Evolutionary conservation across 495 filamentous ascomycete species (phyloP).

Genomic region (Umbilicaria muhlenbergii): DNA sequence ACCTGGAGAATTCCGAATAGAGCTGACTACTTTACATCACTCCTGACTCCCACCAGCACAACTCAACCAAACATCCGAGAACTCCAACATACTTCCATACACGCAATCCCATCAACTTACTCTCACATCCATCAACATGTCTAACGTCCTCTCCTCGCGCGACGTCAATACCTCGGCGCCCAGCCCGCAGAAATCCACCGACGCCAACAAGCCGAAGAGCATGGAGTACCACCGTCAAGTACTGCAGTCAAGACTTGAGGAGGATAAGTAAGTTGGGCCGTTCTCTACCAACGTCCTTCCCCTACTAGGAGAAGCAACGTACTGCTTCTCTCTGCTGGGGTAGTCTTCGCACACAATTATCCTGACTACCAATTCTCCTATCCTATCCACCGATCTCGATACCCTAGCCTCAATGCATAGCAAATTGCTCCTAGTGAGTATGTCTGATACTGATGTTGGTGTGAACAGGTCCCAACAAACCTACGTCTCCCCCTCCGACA

Average conservation of each 20-base stretch:
- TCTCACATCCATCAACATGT: slow-evolving; percentile 15
- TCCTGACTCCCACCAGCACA: not conserved
- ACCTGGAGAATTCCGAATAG: too few relatives aligned
- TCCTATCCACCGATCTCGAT: too few relatives aligned
- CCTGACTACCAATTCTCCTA: too few relatives aligned
- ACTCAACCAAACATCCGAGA: not conserved
- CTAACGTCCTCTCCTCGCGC: slow-evolving; percentile 29
- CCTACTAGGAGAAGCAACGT: not conserved
- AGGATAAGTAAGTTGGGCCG: slow-evolving; percentile 41
- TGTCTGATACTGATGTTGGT: not conserved
- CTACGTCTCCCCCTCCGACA: slow-evolving; percentile 86
- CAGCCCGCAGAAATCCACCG: slow-evolving; percentile 7
- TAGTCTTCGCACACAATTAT: too few relatives aligned
- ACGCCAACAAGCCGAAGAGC: slow-evolving; percentile 7
- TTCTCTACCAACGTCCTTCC: slow-evolving; percentile 6
- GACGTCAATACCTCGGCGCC: slow-evolving; percentile 38
- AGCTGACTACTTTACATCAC: not conserved
- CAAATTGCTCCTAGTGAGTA: not conserved
- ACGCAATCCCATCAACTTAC: not conserved
- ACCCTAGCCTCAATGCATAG: too few relatives aligned
- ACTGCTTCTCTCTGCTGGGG: too few relatives aligned
- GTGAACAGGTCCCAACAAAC: slow-evolving; percentile 30
- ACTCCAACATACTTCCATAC: not conserved
- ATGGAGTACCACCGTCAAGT: slow-evolving; percentile 74
- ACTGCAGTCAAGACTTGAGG: slow-evolving; percentile 54